Evolutionary conservation across 305 asterid species (phyloP).

Genomic region (Fraxinus sp.): DNA sequence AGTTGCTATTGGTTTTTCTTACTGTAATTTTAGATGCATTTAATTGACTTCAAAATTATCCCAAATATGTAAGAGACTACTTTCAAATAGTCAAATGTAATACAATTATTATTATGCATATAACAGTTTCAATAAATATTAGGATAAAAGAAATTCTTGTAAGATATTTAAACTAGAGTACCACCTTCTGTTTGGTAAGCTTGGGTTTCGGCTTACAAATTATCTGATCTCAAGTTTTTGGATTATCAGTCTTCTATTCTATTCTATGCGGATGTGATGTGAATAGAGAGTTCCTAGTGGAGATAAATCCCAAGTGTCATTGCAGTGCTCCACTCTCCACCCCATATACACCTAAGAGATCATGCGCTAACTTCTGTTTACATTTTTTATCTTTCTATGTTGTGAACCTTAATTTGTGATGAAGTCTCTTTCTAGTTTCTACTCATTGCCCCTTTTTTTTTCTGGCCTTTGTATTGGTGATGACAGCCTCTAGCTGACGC

Average conservation of each 20-base stretch:
- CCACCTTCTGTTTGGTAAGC: neutral
- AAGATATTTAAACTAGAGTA: neutral
- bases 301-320: neutral
- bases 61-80: neutral
- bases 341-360: neutral
- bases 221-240: neutral
- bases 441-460: neutral
- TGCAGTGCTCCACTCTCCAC: neutral
- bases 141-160: neutral
- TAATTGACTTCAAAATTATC: neutral
- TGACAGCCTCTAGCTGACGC: conserved; percentile 98
- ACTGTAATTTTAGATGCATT: neutral
- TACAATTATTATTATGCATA: neutral
- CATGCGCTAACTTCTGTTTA: neutral
- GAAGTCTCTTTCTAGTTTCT: conserved; percentile 12
- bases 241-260: neutral
- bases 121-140: neutral
- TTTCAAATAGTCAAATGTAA: neutral
- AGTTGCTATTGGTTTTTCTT: neutral
- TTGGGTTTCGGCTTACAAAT: neutral
- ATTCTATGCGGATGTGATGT: neutral
- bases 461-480: conserved; percentile 24
- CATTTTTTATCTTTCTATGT: neutral
- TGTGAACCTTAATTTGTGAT: conserved; percentile 8
- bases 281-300: neutral